Base-by-base conservation (phyloP, 805 yeast genomes). In the Priceomyces melissophilus region DNA sequence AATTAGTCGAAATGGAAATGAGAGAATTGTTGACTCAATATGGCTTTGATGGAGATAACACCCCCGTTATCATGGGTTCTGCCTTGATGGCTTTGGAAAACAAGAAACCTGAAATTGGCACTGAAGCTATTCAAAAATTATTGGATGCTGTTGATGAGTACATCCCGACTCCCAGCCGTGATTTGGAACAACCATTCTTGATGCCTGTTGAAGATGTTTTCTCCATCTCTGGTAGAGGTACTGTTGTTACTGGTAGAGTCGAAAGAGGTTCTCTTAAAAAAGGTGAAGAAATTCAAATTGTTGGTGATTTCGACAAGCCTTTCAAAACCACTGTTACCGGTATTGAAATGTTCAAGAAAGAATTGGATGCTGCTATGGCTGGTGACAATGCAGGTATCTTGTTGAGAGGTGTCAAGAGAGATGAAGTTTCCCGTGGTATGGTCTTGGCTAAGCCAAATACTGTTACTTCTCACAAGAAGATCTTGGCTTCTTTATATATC, bases 1-100 rank as follows among this genome's bases (percentile, higher is more conserved):
- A 93, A 78, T 82, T 93, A 58, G 99, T 93, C 53, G 99, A 93
- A 77, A 93, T 93, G 99, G 99, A 93, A 78, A 93, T 93, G 99
- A 86, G 99, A 75, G 99, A 93, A 66, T 78, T 93, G 52, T 78
- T 93, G 63, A 61, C 82, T 53, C 77, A 86, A 53, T 93, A 90
- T 69, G 98, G 97, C 45, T 93, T 91, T 54, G 98, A 93, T 62
- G 99, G 98, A 73, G 99, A 93, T 62, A 84, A 91, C 73, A 84
- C 96, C 52, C 99, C 99, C 45, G 97, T 93, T 47, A 73, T 93
- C 52, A 90, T 91, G 96, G 99, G 99, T 57, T 90, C 98, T 58
- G 99, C 98, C 53, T 76, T 93, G 58, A 87, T 96, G 71, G 98
- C 99, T 55, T 78, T 93, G 58, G 96, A 93, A 73, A 85, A 78